phyloP scores from a whole-genome alignment of 441 rosid species.

The Euphorbia corollata region DNA sequence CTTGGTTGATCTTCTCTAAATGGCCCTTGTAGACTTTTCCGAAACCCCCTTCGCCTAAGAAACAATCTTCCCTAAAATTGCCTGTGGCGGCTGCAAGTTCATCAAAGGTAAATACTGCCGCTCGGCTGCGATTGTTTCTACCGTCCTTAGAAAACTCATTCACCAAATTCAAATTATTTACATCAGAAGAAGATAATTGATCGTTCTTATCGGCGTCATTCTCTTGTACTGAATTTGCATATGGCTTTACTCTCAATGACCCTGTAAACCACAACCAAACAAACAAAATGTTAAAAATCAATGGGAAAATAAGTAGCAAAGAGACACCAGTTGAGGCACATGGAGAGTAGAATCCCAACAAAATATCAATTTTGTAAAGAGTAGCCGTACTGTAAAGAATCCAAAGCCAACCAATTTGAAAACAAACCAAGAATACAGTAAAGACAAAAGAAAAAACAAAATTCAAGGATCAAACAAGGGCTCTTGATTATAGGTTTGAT shows the following conservation, averaged over 20 bases:
- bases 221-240: slow-evolving; percentile 30
- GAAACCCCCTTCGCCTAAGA: slow-evolving; percentile 80
- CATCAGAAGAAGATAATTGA: slow-evolving; percentile 35
- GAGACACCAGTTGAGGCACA: slow-evolving; percentile 14
- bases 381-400: slow-evolving; percentile 2
- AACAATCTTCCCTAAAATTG: slow-evolving; percentile 46
- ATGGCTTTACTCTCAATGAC: slow-evolving; percentile 30
- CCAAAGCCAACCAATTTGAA: slow-evolving; percentile 15
- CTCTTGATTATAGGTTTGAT: slow-evolving; percentile 13
- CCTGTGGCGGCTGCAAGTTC: slow-evolving; percentile 43
- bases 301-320: background rate
- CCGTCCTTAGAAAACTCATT: slow-evolving; percentile 33
- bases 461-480: slow-evolving; percentile 12
- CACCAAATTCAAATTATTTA: slow-evolving; percentile 32
- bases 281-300: slow-evolving; percentile 19
- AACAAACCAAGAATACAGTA: slow-evolving; percentile 17
- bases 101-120: slow-evolving; percentile 41
- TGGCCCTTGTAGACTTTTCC: slow-evolving; percentile 65
- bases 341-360: slow-evolving; percentile 18
- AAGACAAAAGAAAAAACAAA: slow-evolving; percentile 15
- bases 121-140: slow-evolving; percentile 21
- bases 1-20: slow-evolving; percentile 49
- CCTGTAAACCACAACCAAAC: slow-evolving; percentile 20
- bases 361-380: background rate
- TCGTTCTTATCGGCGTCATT: slow-evolving; percentile 27